Conservation (phyloP, 2,329 filamentous ascomycete species). For the Amphichorda felina region DNA sequence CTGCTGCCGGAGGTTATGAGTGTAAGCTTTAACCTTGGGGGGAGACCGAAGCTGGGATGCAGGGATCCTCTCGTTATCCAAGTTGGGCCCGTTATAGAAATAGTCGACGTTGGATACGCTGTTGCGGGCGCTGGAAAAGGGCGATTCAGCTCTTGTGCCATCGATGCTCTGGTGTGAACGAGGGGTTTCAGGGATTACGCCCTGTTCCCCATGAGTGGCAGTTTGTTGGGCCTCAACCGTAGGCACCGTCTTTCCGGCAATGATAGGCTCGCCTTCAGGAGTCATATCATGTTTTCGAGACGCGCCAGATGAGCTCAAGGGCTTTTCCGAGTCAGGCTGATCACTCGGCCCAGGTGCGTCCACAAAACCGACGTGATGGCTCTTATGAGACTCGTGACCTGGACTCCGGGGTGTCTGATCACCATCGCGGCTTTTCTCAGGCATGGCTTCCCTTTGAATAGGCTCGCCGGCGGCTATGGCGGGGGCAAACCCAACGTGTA, state of each 20-base stretch:
- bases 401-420: no score
- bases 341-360: no score
- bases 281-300: neutral
- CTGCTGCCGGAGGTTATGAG: constrained; percentile 52
- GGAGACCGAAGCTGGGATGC: constrained; percentile 19
- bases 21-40: constrained; percentile 45
- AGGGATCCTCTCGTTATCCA: constrained; percentile 30
- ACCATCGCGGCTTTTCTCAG: no score
- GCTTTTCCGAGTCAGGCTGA: constrained; percentile 5
- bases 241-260: neutral
- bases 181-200: neutral
- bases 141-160: neutral
- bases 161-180: neutral
- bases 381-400: no score
- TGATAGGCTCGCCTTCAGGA: neutral
- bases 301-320: neutral
- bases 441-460: no score
- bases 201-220: constrained; percentile 1
- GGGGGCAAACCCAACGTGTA: constrained; percentile 19
- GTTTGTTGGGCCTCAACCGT: neutral
- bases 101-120: constrained; percentile 11
- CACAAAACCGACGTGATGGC: no score
- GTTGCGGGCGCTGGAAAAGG: neutral
- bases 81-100: constrained; percentile 15
- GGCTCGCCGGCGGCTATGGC: neutral